These are phyloP conservation scores for Cladobotryum protrusum DNA, from an alignment of 2,329 filamentous ascomycete species.

Conservation along the genomic window DNA sequence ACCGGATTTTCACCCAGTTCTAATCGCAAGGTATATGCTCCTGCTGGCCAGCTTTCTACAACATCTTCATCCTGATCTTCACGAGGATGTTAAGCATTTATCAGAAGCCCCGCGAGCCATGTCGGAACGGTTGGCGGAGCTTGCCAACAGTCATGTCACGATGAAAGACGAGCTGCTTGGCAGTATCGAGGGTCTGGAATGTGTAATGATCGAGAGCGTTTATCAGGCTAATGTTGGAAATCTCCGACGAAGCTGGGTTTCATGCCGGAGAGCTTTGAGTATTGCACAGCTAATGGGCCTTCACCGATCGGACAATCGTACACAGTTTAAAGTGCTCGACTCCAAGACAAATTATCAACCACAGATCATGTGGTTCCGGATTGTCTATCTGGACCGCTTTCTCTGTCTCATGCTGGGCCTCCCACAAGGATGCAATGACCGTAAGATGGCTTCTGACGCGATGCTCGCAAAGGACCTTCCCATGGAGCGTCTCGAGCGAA, in stretches of 20 bases:
- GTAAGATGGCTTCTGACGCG: constrained; percentile 14
- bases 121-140: constrained; percentile 16
- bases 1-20: too few relatives aligned
- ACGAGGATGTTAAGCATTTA: background rate
- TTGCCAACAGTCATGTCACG: constrained; percentile 32
- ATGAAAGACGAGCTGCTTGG: constrained; percentile 39
- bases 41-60: too few relatives aligned
- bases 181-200: constrained; percentile 43
- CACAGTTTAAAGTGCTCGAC: constrained; percentile 1
- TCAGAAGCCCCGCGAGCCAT: too few relatives aligned
- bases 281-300: constrained; percentile 36
- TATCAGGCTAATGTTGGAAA: constrained; percentile 42
- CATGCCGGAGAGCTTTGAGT: constrained; percentile 37
- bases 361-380: constrained; percentile 30
- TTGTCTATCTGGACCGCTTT: constrained; percentile 31
- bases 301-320: constrained; percentile 9
- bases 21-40: too few relatives aligned
- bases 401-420: constrained; percentile 36
- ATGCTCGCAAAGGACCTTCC: constrained; percentile 19
- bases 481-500: constrained; percentile 25
- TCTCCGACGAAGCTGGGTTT: constrained; percentile 40
- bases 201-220: constrained; percentile 42
- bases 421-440: constrained; percentile 24
- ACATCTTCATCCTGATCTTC: background rate
- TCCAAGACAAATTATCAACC: constrained; percentile 5